These are phyloP conservation scores for Neurospora sp. DNA, from an alignment of 495 filamentous ascomycete species.

Conservation along the genomic window DNA sequence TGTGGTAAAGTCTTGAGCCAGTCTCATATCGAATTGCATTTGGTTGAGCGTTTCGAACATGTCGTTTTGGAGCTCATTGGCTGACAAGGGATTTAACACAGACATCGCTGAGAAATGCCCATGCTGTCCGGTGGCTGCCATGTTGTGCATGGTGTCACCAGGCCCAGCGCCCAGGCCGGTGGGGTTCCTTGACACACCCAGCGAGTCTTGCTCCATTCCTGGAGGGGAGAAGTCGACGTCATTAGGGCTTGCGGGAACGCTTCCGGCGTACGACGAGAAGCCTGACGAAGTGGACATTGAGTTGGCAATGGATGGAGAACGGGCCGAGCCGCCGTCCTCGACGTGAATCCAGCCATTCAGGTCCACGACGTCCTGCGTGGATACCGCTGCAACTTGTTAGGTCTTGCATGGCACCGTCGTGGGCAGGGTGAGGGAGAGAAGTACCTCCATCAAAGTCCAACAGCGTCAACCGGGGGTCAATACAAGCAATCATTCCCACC, in stretches of 20 bases:
- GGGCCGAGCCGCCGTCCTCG: not conserved
- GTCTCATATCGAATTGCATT: too few species aligned
- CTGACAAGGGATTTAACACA: too few species aligned
- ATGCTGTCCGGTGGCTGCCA: not conserved
- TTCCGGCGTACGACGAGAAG: not conserved
- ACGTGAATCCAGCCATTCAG: accelerated
- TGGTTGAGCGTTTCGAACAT: too few species aligned
- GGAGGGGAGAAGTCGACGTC: not conserved
- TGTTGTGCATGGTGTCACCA: not conserved
- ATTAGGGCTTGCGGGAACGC: accelerated
- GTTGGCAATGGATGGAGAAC: not conserved
- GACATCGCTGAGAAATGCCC: too few species aligned
- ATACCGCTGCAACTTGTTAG: not conserved
- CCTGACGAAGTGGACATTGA: not conserved
- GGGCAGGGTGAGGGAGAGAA: not conserved
- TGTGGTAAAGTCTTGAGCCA: too few species aligned
- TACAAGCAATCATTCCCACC: accelerated
- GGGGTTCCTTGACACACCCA: not conserved
- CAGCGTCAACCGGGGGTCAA: not conserved
- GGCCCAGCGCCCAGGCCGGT: not conserved
- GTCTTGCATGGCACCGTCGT: not conserved
- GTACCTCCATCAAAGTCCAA: not conserved
- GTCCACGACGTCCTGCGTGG: not conserved
- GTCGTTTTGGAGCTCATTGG: too few species aligned
- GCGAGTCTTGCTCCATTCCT: not conserved